Percentiles rank a stretch among this genome's conserved stretches.
Evolutionary conservation across 176 grass and related monocot species (phyloP).

Genomic region (Stipa capillata): DNA sequence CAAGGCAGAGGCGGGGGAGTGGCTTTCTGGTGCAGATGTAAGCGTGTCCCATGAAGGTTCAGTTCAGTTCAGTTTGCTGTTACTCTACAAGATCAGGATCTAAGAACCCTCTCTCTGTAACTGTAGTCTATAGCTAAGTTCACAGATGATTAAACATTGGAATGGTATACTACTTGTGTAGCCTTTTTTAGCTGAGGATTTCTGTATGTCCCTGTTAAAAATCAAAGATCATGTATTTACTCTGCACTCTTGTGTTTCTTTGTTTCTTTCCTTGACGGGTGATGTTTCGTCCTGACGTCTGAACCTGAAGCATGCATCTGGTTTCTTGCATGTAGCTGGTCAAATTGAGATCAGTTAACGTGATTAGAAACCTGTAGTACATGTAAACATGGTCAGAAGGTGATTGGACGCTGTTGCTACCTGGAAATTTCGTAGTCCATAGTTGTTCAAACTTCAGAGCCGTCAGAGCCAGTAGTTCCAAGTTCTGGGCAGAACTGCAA

Average conservation of each 20-base stretch:
- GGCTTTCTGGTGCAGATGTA: slow-evolving; percentile 87
- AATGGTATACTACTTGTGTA: neutral
- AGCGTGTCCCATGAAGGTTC: slow-evolving; percentile 32
- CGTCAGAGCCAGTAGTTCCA: neutral
- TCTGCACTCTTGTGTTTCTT: neutral
- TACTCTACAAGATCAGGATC: neutral
- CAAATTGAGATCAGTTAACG: neutral
- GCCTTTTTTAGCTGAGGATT: neutral
- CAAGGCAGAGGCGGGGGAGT: slow-evolving; percentile 81
- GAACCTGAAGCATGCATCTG: neutral
- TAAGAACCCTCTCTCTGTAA: no score
- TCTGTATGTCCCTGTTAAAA: neutral
- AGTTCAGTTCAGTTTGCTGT: neutral
- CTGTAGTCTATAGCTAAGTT: neutral
- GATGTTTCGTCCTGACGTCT: neutral
- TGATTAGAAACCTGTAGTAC: neutral
- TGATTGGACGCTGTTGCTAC: neutral
- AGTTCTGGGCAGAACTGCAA: neutral
- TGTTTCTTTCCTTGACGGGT: neutral
- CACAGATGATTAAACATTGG: no score
- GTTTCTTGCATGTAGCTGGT: neutral
- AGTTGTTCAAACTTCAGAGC: neutral
- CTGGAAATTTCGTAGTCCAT: neutral
- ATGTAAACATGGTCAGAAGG: neutral
- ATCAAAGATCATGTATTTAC: neutral